Conservation (phyloP, 2,329 filamentous ascomycete species). For the Beauveria scarabaeidicola region DNA sequence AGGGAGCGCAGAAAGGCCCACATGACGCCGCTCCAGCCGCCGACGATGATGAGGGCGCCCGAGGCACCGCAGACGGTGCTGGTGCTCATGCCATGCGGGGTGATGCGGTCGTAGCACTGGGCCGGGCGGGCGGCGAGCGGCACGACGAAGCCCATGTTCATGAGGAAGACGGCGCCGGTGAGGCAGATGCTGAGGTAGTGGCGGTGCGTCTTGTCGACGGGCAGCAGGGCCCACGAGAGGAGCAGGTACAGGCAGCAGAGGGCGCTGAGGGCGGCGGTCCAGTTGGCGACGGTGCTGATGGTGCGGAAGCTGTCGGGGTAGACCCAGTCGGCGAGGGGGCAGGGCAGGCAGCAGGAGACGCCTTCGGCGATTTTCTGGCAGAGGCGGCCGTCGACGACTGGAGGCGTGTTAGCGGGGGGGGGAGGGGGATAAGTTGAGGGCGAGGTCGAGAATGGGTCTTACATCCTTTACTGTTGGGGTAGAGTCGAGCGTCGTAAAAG, state of each 20-base stretch:
- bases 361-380: slow-evolving; percentile 41
- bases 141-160: slow-evolving; percentile 88
- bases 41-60: slow-evolving; percentile 75
- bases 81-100: slow-evolving; percentile 84
- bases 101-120: slow-evolving; percentile 84
- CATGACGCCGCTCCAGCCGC: slow-evolving; percentile 74
- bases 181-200: slow-evolving; percentile 92
- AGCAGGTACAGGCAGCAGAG: slow-evolving; percentile 68
- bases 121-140: slow-evolving; percentile 70
- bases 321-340: slow-evolving; percentile 73
- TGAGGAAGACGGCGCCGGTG: slow-evolving; percentile 63
- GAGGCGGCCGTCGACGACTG: slow-evolving; percentile 49
- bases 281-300: slow-evolving; percentile 63
- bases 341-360: slow-evolving; percentile 76
- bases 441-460: slow-evolving; percentile 25
- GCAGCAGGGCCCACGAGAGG: slow-evolving; percentile 69
- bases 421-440: not conserved
- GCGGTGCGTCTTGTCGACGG: slow-evolving; percentile 79
- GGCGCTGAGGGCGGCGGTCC: slow-evolving; percentile 69
- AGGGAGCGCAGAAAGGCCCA: slow-evolving; percentile 89
- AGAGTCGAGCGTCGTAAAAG: slow-evolving; percentile 58
- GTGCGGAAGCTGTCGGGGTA: slow-evolving; percentile 52
- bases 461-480: slow-evolving; percentile 58
- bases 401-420: slow-evolving; percentile 8
- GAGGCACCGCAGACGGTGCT: slow-evolving; percentile 78